phyloP scores from a whole-genome alignment of 768 basidiomycete species.

The Inosperma sp. region DNA sequence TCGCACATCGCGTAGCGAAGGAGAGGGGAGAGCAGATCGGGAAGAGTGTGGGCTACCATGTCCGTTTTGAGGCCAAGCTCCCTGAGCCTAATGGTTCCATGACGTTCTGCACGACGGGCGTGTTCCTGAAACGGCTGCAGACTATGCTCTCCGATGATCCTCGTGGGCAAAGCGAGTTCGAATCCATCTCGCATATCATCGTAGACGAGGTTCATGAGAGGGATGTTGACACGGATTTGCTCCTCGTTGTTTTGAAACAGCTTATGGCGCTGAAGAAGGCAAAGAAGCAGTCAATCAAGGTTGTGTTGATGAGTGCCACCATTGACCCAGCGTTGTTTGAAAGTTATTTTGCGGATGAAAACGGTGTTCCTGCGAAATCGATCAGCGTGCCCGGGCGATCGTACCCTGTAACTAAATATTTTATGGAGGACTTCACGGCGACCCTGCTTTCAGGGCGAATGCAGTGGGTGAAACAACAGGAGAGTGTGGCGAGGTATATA shows the following conservation, averaged over 20 bases:
- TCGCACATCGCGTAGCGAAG: conserved; percentile 85
- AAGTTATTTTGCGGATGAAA: conserved; percentile 70
- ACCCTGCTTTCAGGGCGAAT: conserved; percentile 41
- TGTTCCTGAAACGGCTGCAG: conserved; percentile 85
- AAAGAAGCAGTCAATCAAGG: conserved; percentile 68
- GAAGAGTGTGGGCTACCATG: conserved; percentile 79
- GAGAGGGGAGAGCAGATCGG: conserved; percentile 78
- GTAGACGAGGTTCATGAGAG: conserved; percentile 98
- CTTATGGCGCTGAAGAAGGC: conserved; percentile 69
- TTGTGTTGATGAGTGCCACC: conserved; percentile 94
- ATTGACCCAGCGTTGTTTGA: conserved; percentile 90
- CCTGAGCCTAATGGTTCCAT: conserved; percentile 80
- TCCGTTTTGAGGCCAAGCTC: conserved; percentile 79
- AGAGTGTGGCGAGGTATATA: conserved; percentile 67
- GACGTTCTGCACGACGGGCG: conserved; percentile 90
- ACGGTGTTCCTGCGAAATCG: conserved; percentile 57
- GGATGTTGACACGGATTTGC: conserved; percentile 86
- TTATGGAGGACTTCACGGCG: conserved; percentile 72
- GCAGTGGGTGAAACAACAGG: conserved; percentile 67
- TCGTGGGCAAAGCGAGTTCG: conserved; percentile 43
- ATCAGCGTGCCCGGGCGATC: conserved; percentile 88
- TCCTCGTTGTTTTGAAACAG: conserved; percentile 85
- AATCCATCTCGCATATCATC: conserved; percentile 82
- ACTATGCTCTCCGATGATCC: conserved; percentile 50
- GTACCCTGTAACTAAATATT: conserved; percentile 79